Conservation (phyloP, 2,329 filamentous ascomycete genomes). For the Dendryphion nanum region DNA sequence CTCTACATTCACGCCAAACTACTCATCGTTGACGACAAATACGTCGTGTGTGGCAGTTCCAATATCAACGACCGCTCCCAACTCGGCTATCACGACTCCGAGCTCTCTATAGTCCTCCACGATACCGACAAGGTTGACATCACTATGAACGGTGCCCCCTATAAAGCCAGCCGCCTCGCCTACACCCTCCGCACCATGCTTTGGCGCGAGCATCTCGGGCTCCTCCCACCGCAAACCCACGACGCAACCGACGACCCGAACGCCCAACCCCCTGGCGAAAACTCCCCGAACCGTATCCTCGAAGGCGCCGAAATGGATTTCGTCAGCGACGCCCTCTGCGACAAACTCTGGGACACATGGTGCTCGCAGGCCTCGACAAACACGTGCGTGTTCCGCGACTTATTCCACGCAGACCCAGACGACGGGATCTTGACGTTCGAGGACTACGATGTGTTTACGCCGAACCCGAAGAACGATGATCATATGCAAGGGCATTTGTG, state of each 20-base stretch:
- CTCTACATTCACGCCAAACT: slow-evolving; percentile 94
- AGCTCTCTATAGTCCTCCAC: slow-evolving; percentile 86
- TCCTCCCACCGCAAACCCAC: slow-evolving; percentile 69
- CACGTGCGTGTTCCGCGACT: slow-evolving; percentile 70
- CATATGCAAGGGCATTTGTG: slow-evolving; percentile 81
- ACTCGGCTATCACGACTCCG: slow-evolving; percentile 84
- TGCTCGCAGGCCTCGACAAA: slow-evolving; percentile 67
- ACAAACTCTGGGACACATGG: slow-evolving; percentile 65
- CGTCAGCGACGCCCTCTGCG: slow-evolving; percentile 59
- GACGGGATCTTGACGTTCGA: slow-evolving; percentile 85
- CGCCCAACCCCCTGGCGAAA: slow-evolving; percentile 68
- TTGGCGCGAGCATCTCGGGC: slow-evolving; percentile 87
- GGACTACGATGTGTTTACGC: slow-evolving; percentile 78
- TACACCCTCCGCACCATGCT: slow-evolving; percentile 77
- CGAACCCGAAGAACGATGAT: slow-evolving; percentile 57
- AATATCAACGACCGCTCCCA: slow-evolving; percentile 93
- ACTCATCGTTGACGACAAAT: slow-evolving; percentile 81
- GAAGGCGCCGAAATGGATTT: slow-evolving; percentile 66
- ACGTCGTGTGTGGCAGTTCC: slow-evolving; percentile 80
- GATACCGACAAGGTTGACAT: slow-evolving; percentile 71
- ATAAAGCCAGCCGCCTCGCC: slow-evolving; percentile 76
- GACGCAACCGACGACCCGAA: slow-evolving; percentile 69
- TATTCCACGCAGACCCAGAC: slow-evolving; percentile 88
- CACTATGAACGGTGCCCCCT: slow-evolving; percentile 76
- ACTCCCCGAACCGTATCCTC: slow-evolving; percentile 70